A percentile compares a stretch with the other conserved stretches of the same genome.
Conservation (phyloP, 2,329 filamentous ascomycete genomes). For the Cladosporium oxysporum region DNA sequence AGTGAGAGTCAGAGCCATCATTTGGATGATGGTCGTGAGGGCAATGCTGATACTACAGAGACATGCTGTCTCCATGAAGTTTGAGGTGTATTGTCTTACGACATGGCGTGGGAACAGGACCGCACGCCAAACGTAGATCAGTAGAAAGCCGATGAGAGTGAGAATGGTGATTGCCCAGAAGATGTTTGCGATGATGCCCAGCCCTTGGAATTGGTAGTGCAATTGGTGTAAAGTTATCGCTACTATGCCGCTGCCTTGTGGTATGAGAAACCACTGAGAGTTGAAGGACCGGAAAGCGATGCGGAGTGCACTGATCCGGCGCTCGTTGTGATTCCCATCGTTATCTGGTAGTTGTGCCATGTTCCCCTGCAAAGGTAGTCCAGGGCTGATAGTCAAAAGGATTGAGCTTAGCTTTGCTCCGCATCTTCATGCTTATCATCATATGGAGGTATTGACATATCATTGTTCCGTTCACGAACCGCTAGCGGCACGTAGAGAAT, state of each 20-base stretch:
- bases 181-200: conserved; percentile 20
- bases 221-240: conserved; percentile 22
- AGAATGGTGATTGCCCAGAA: conserved; percentile 23
- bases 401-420: not conserved
- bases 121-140: conserved; percentile 17
- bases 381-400: not conserved
- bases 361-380: not conserved
- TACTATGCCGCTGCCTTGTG: conserved; percentile 24
- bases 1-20: not conserved
- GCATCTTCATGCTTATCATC: not conserved
- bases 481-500: not conserved
- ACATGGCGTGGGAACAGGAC: not conserved
- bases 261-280: conserved; percentile 25
- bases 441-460: not conserved
- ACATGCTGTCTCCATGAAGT: conserved; percentile 22
- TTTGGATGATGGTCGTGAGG: not conserved
- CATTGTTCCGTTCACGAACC: not conserved
- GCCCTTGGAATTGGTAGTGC: conserved; percentile 23
- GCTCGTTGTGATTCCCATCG: not conserved
- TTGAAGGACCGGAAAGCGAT: conserved; percentile 23
- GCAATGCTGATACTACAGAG: not conserved
- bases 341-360: not conserved
- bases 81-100: not conserved
- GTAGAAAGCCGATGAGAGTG: conserved; percentile 17
- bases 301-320: not conserved